These are phyloP conservation scores for Beauveria sp. DNA, from an alignment of 2,329 filamentous ascomycete genomes.

Conservation along the genomic window DNA sequence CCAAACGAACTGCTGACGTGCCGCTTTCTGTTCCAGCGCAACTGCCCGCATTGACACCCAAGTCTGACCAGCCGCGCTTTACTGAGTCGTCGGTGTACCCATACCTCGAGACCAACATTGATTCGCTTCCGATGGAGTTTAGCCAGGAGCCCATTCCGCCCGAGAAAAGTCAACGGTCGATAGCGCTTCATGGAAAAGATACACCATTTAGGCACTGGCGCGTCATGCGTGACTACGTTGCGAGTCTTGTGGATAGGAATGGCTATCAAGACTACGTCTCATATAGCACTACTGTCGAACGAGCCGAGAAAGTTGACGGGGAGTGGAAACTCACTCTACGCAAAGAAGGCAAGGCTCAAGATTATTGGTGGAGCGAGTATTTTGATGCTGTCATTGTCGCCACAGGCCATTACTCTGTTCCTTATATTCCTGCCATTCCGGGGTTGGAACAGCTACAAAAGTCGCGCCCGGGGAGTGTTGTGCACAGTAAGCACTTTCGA, in stretches of 20 bases:
- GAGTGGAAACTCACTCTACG: slow-evolving; percentile 47
- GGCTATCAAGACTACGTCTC: slow-evolving; percentile 45
- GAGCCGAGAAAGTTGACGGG: slow-evolving; percentile 38
- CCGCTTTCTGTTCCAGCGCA: slow-evolving; percentile 37
- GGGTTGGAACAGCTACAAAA: slow-evolving; percentile 42
- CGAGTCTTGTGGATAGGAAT: slow-evolving; percentile 40
- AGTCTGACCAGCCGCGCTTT: slow-evolving; percentile 38
- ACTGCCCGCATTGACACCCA: slow-evolving; percentile 39
- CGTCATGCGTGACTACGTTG: slow-evolving; percentile 47
- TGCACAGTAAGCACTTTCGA: slow-evolving; percentile 48
- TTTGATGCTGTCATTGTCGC: slow-evolving; percentile 57
- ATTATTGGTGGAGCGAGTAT: slow-evolving; percentile 56
- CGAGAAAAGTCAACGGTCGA: slow-evolving; percentile 21
- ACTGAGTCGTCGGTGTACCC: slow-evolving; percentile 54
- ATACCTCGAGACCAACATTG: slow-evolving; percentile 58
- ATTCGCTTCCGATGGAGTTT: slow-evolving; percentile 51
- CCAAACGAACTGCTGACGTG: slow-evolving; percentile 32
- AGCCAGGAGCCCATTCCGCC: slow-evolving; percentile 46
- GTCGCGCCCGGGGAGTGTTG: slow-evolving; percentile 38
- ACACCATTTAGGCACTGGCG: slow-evolving; percentile 57
- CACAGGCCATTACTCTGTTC: slow-evolving; percentile 53
- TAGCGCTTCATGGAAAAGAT: slow-evolving; percentile 40
- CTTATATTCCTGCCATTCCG: slow-evolving; percentile 43
- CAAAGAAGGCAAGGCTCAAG: slow-evolving; percentile 27
- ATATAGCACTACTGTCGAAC: slow-evolving; percentile 55